Evolutionary conservation across 345 rosid genomes (phyloP).

Genomic region (Cochlearia excelsa): DNA sequence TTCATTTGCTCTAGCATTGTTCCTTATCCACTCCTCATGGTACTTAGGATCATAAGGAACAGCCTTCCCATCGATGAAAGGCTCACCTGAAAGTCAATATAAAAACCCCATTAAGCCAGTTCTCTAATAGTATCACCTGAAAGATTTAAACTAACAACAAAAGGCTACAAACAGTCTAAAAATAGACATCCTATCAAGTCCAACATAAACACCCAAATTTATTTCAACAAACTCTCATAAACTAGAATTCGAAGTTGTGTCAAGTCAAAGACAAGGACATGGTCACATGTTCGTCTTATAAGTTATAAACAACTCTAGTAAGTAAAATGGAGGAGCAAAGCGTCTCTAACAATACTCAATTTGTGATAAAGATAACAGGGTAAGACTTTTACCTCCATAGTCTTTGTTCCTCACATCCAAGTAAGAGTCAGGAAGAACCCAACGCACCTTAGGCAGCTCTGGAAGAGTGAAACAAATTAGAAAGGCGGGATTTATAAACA

Average conservation of each 20-base stretch:
- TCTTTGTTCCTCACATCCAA: conserved; percentile 86
- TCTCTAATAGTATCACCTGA: neutral
- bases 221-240: neutral
- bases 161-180: neutral
- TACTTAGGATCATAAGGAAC: conserved; percentile 96
- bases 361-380: neutral
- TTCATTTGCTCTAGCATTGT: conserved; percentile 82
- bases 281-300: no score
- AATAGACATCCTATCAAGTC: neutral
- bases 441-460: conserved; percentile 80
- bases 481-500: neutral
- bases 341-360: neutral
- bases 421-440: conserved; percentile 99
- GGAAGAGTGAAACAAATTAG: conserved; percentile 5
- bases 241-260: neutral
- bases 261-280: conserved; percentile 6
- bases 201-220: conserved; percentile 1
- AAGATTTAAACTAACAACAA: conserved; percentile 10
- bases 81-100: conserved; percentile 61
- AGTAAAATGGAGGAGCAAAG: neutral
- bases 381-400: conserved; percentile 72
- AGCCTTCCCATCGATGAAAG: conserved; percentile 89
- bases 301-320: neutral
- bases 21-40: conserved; percentile 97
- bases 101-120: neutral